Base-by-base conservation (phyloP, 495 filamentous ascomycete genomes). In the Talaromyces wortmannii region DNA sequence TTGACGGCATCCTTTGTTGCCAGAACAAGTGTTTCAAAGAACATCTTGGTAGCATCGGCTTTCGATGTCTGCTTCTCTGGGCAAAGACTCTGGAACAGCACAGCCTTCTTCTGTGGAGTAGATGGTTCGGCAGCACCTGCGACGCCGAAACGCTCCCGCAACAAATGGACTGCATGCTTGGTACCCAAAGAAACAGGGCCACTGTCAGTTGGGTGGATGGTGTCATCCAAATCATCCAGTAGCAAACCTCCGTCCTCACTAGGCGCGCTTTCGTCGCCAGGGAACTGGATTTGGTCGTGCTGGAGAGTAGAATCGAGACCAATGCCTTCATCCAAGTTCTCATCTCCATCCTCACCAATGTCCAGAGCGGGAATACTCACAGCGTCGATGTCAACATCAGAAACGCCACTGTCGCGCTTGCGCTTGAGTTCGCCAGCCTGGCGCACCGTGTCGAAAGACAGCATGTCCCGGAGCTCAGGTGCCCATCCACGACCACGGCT, bases 1-100 rank as follows among this genome's bases (percentile, higher is more conserved):
- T 95, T 92, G 64, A 98, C 88, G 36, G 94, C 94, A 70, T 97
- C 95, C 77, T 97, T 97, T 11, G 94, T 98, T 10, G 95, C 95
- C 49, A 98, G 75, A 5, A 97, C 94, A 43, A 98, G 75, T 36
- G 92, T 84, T 71, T 98, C 95, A 57, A 97, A 97, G 74, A 98
- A 98, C 92, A 98, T 96, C 77, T 96, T 96, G 42, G 94, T 97
- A 3, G 95, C 95, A 60, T 97, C 94, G 11, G 84, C 84, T 63
- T 88, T 86, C 50, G 79, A 86, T 2, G 94, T 90, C 51, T 77
- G 82, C 49, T 74, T 67, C 71, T 92, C 89, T 1, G 94, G 94
- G 2, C 96, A 79, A 46, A 98, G 79, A 40, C 96, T 89, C 66
- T 96, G 91, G 81, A 97, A 98, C 15, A 91, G 74, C 6, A 96